A percentile compares a stretch with the other conserved stretches of the same genome.
Conservation (phyloP, 176 grass and related monocot genomes). For the Avena eriantha region DNA sequence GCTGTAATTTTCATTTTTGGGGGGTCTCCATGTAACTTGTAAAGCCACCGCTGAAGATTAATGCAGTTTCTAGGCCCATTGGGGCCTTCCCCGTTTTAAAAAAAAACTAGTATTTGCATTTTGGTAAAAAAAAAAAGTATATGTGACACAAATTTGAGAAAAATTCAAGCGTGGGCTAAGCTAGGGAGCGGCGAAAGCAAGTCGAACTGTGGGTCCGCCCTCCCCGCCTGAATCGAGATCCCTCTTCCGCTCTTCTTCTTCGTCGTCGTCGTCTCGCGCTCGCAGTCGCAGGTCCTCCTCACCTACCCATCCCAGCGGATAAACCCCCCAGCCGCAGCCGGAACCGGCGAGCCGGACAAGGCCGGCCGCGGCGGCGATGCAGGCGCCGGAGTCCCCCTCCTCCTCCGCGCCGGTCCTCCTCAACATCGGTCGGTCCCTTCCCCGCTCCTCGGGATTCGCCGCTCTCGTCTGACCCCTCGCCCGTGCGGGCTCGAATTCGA, state of each 20-base stretch:
- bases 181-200: not conserved
- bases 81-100: too few species aligned
- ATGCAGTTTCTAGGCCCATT: too few species aligned
- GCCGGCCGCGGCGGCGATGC: conserved; percentile 22
- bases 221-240: conserved; percentile 35
- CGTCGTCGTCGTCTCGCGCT: not conserved
- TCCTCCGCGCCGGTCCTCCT: conserved; percentile 60
- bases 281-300: not conserved
- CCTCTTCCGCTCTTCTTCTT: not conserved
- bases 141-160: too few species aligned
- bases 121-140: too few species aligned
- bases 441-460: not conserved
- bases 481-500: not conserved
- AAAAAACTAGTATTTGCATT: too few species aligned
- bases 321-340: conserved; percentile 33
- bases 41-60: too few species aligned
- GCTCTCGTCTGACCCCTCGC: not conserved
- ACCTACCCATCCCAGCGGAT: not conserved
- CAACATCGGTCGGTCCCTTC: conserved; percentile 64
- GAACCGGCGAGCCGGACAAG: not conserved
- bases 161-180: too few species aligned
- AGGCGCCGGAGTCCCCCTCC: conserved; percentile 48
- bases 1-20: too few species aligned
- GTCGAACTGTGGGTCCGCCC: conserved; percentile 27
- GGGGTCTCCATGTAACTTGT: too few species aligned